Conservation (phyloP, 2,329 filamentous ascomycete species). For the Colletotrichum chrysophilum region DNA sequence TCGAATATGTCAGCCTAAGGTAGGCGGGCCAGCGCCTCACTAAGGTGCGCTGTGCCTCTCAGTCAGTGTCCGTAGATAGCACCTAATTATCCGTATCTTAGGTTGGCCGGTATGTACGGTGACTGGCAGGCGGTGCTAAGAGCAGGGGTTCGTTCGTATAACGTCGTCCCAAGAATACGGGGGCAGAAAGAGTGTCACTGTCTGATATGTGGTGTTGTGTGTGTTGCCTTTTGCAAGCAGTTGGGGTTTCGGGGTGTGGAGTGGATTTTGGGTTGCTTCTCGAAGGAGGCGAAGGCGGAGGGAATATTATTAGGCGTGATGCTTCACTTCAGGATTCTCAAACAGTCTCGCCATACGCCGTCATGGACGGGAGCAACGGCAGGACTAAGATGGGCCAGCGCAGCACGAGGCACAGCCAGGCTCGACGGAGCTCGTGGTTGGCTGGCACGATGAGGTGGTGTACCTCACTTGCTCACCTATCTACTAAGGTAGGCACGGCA, state of each 20-base stretch:
- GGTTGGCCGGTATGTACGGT: background rate
- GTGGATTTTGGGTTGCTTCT: background rate
- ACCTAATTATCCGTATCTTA: background rate
- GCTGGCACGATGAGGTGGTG: background rate
- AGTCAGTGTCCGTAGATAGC: background rate
- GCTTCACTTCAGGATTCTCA: background rate
- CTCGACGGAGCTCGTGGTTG: background rate
- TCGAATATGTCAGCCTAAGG: background rate
- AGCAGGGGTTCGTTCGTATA: conserved; percentile 16
- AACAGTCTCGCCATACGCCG: background rate
- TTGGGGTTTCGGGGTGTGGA: background rate
- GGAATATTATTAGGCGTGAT: background rate
- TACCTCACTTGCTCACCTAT: background rate
- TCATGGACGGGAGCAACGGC: conserved; percentile 3
- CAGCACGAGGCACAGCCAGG: background rate
- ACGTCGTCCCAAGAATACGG: conserved; percentile 3
- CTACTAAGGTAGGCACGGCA: background rate
- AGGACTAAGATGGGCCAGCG: background rate
- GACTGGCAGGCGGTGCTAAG: background rate
- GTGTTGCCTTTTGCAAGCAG: background rate
- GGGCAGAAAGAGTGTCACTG: background rate
- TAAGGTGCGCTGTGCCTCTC: background rate
- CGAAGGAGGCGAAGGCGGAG: background rate
- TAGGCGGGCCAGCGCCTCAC: background rate
- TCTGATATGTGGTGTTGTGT: background rate